These are phyloP conservation scores for Diversispora eburnea DNA, from an alignment of 192 early-diverging fungal genomes.

Conservation along the genomic window DNA sequence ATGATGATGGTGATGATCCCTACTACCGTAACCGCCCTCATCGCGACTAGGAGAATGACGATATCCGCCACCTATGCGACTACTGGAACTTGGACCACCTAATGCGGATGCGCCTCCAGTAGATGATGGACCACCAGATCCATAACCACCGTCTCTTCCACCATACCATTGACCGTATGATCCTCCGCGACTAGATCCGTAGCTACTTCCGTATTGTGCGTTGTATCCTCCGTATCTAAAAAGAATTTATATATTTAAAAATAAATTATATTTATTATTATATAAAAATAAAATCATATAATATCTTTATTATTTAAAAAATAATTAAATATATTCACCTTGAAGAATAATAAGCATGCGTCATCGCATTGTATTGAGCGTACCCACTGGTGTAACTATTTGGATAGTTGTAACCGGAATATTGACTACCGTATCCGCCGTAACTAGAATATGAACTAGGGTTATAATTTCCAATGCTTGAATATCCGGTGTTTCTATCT, in stretches of 20 bases:
- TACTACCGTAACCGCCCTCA: constrained; percentile 13
- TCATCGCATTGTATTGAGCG: constrained; percentile 32
- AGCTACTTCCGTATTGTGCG: constrained; percentile 24
- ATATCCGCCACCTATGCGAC: constrained; percentile 20
- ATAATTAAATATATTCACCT: constrained; percentile 28
- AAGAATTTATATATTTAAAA: neutral
- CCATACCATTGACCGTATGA: constrained; percentile 33
- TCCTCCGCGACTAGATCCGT: constrained; percentile 31
- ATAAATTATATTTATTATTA: constrained; percentile 2
- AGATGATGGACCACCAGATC: constrained; percentile 25
- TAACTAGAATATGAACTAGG: constrained; percentile 32
- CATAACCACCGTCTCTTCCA: constrained; percentile 11
- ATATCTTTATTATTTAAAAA: constrained; percentile 31
- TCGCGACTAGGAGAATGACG: constrained; percentile 21
- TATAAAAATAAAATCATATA: constrained; percentile 24
- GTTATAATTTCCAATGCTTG: constrained; percentile 35
- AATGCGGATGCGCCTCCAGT: constrained; percentile 13
- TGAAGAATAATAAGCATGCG: constrained; percentile 31
- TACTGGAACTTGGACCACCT: constrained; percentile 20
- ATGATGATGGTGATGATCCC: constrained; percentile 26
- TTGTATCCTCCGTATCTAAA: constrained; percentile 30
- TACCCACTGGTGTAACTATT: constrained; percentile 35
- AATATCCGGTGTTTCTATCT: constrained; percentile 30
- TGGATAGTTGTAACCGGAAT: constrained; percentile 35
- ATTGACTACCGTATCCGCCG: constrained; percentile 33